phyloP scores from a whole-genome alignment of 2,329 filamentous ascomycete genomes.

The Pseudocercospora vitis region DNA sequence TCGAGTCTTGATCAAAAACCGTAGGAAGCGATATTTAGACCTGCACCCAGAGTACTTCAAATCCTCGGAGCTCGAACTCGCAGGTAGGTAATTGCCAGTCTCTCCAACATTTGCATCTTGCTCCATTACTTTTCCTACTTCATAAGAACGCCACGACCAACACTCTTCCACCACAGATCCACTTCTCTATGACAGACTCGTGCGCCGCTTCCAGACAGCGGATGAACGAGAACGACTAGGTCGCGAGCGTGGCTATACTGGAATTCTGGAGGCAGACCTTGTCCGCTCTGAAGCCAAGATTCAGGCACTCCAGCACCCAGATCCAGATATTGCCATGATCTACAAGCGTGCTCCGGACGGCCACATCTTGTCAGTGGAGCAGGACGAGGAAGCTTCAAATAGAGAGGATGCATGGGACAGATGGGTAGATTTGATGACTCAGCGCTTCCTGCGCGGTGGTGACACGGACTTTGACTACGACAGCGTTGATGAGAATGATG shows the following conservation, averaged over 20 bases:
- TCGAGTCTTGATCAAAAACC: constrained; percentile 59
- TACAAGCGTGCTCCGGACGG: constrained; percentile 55
- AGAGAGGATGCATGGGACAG: constrained; percentile 66
- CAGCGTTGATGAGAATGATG: constrained; percentile 68
- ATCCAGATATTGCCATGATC: constrained; percentile 51
- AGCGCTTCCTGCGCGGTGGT: constrained; percentile 71
- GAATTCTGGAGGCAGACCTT: constrained; percentile 74
- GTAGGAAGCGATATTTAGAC: constrained; percentile 73
- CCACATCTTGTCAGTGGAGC: constrained; percentile 59
- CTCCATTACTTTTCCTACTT: constrained; percentile 6
- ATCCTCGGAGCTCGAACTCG: constrained; percentile 59
- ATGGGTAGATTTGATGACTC: constrained; percentile 71
- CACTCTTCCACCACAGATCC: constrained; percentile 58
- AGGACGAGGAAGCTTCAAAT: constrained; percentile 53
- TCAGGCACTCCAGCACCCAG: constrained; percentile 58
- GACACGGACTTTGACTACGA: constrained; percentile 79
- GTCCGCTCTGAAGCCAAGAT: constrained; percentile 75
- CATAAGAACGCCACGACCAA: background rate
- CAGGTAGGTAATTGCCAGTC: constrained; percentile 44
- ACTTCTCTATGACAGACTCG: constrained; percentile 75
- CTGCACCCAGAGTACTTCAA: constrained; percentile 71
- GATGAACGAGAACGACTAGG: constrained; percentile 73
- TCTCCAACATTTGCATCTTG: constrained; percentile 6
- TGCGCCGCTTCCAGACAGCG: constrained; percentile 73
- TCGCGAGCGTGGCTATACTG: constrained; percentile 72